Conservation (phyloP, 2,329 filamentous ascomycete genomes). For the Monilinia aucupariae region DNA sequence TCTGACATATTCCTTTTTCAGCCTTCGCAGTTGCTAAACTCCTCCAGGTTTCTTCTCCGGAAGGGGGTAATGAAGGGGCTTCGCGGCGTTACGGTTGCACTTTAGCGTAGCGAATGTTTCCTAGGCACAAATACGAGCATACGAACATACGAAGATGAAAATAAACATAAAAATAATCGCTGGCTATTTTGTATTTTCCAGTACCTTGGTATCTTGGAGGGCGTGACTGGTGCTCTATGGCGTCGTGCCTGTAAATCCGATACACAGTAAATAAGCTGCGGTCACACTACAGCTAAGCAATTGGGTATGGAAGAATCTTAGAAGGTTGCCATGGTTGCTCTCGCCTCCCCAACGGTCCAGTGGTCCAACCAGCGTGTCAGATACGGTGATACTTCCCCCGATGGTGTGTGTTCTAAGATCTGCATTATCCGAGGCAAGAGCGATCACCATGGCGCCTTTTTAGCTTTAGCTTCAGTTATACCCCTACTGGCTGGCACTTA, state of each 20-base stretch:
- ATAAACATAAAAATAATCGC: neutral
- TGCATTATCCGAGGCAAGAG: conserved; percentile 31
- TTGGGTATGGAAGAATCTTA: conserved; percentile 11
- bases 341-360: conserved; percentile 1
- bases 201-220: neutral
- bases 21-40: conserved; percentile 12
- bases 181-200: neutral
- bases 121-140: neutral
- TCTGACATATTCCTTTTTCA: neutral
- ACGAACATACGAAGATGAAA: neutral
- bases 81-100: conserved; percentile 15
- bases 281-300: conserved; percentile 10
- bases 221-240: neutral
- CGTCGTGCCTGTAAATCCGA: neutral
- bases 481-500: conserved; percentile 13
- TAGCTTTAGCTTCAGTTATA: conserved; percentile 26
- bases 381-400: conserved; percentile 21
- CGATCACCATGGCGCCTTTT: conserved; percentile 33
- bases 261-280: conserved; percentile 1
- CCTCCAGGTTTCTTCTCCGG: conserved; percentile 16
- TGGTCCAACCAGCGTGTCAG: conserved; percentile 25
- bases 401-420: conserved; percentile 21
- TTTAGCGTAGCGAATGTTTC: conserved; percentile 2
- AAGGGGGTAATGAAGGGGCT: conserved; percentile 16
- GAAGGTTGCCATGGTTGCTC: conserved; percentile 18